Evolutionary conservation across 805 yeast genomes (phyloP).

Genomic region (Teunomyces aglyptinius): DNA sequence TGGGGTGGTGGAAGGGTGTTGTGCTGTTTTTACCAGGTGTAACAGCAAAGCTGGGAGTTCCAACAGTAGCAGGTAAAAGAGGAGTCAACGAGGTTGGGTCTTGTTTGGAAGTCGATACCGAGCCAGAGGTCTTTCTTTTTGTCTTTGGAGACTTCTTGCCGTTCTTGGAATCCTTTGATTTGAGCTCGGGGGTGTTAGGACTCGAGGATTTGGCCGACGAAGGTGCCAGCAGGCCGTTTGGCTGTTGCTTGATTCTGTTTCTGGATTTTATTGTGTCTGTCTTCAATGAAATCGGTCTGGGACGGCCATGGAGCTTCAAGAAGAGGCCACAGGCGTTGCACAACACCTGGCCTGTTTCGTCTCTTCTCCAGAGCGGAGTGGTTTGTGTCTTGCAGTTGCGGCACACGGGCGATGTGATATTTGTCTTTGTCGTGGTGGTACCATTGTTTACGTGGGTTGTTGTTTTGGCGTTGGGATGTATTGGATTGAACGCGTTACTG

Average conservation of each 20-base stretch:
- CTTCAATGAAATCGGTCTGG: constrained; percentile 86
- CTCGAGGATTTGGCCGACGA: constrained; percentile 23
- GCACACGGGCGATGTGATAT: constrained; percentile 68
- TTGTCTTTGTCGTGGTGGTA: constrained; percentile 62
- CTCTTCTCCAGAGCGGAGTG: constrained; percentile 94
- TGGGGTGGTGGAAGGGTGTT: constrained; percentile 9
- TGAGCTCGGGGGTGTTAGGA: constrained; percentile 57
- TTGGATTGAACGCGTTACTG: constrained; percentile 20
- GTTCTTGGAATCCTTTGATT: constrained; percentile 43
- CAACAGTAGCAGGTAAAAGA: constrained; percentile 22
- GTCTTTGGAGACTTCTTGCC: constrained; percentile 25
- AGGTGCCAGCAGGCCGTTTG: constrained; percentile 8
- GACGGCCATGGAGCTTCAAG: constrained; percentile 85
- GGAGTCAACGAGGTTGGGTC: constrained; percentile 20
- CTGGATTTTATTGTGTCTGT: constrained; percentile 91
- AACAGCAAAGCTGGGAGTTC: constrained; percentile 5
- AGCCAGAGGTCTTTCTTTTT: constrained; percentile 10
- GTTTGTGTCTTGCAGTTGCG: constrained; percentile 90
- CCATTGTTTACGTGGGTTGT: constrained; percentile 59
- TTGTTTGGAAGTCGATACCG: not conserved
- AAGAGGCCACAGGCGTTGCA: constrained; percentile 95
- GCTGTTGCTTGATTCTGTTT: constrained; percentile 68
- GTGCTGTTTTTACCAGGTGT: constrained; percentile 4
- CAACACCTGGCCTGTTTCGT: constrained; percentile 80
- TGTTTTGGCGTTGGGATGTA: constrained; percentile 63